Conservation (phyloP, 2,329 filamentous ascomycete genomes). For the Venturia aucupariae region DNA sequence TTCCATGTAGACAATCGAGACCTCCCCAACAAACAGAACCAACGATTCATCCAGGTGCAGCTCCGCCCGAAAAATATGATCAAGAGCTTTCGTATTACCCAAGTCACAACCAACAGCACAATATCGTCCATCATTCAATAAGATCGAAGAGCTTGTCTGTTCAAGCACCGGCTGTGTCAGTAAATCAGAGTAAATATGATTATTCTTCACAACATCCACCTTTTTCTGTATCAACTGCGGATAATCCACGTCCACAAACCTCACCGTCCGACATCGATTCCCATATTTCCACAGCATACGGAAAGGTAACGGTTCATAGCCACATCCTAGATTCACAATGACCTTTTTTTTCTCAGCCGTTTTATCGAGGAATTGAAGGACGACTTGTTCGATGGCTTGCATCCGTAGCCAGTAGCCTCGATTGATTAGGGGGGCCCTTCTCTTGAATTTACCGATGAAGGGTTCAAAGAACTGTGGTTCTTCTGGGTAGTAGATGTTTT, state of each 20-base stretch:
- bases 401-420: conserved; percentile 82
- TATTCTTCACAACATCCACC: conserved; percentile 54
- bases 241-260: conserved; percentile 82
- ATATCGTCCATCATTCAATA: conserved; percentile 54
- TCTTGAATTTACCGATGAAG: conserved; percentile 76
- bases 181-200: conserved; percentile 42
- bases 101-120: conserved; percentile 75
- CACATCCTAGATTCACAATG: conserved; percentile 78
- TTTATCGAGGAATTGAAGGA: conserved; percentile 19
- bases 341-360: conserved; percentile 51
- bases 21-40: conserved; percentile 78
- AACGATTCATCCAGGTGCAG: conserved; percentile 49
- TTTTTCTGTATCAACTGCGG: conserved; percentile 71
- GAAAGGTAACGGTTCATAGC: conserved; percentile 83
- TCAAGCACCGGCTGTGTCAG: conserved; percentile 8
- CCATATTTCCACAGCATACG: conserved; percentile 60
- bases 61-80: conserved; percentile 46
- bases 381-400: conserved; percentile 49
- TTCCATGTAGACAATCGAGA: conserved; percentile 87
- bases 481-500: conserved; percentile 68
- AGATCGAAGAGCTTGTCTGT: conserved; percentile 14
- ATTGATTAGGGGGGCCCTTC: conserved; percentile 82
- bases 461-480: conserved; percentile 79
- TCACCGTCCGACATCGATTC: conserved; percentile 45
- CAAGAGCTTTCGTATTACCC: conserved; percentile 52